Evolutionary conservation across 2,329 filamentous ascomycete genomes (phyloP).

Genomic region (Xylaria multiplex): DNA sequence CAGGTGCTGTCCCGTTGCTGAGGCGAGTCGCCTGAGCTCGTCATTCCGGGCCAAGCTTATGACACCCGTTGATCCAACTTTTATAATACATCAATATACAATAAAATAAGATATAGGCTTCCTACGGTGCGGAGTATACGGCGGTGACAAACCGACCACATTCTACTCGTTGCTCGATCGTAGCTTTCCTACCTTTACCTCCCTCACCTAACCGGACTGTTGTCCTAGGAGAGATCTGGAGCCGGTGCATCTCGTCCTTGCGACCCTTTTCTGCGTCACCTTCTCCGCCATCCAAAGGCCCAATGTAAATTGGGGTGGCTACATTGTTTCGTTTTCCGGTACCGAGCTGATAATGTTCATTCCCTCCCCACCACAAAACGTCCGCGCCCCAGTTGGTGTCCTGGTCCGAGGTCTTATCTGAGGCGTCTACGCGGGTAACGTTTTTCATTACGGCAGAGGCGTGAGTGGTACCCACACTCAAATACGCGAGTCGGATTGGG

Average conservation of each 20-base stretch:
- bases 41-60: conserved; percentile 17
- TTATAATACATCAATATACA: conserved; percentile 40
- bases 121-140: conserved; percentile 74
- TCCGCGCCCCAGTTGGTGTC: conserved; percentile 91
- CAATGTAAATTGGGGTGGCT: conserved; percentile 79
- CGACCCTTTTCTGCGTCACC: conserved; percentile 70
- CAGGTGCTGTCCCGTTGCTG: conserved; percentile 29
- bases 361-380: conserved; percentile 92
- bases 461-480: conserved; percentile 84
- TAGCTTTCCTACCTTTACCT: conserved; percentile 73
- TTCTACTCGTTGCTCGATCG: conserved; percentile 86
- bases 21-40: conserved; percentile 24
- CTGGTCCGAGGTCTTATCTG: conserved; percentile 63
- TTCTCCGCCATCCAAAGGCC: conserved; percentile 71
- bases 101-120: not conserved
- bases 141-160: conserved; percentile 85
- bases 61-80: conserved; percentile 29
- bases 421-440: conserved; percentile 71
- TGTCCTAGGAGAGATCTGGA: conserved; percentile 82
- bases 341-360: conserved; percentile 92
- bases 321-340: conserved; percentile 89
- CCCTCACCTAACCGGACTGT: conserved; percentile 71
- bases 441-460: conserved; percentile 86
- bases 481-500: conserved; percentile 78
- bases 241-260: conserved; percentile 72